Base-by-base conservation (phyloP, 768 basidiomycete species). In the Tephrocybe rancida region DNA sequence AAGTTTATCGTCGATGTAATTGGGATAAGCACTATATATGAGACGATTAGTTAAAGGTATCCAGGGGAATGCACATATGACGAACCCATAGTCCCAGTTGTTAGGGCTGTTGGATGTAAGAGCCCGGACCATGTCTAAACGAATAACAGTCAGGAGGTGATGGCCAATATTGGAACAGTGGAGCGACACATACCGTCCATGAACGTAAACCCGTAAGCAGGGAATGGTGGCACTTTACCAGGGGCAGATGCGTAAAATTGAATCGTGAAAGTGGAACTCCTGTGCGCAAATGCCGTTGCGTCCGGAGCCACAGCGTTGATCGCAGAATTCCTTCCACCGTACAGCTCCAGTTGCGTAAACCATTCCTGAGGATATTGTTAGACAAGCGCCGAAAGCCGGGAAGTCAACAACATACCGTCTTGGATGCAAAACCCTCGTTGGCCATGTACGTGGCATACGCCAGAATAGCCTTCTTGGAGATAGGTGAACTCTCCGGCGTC, bases 211-310 rank as follows among this genome's bases (percentile, higher is more conserved):
- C 79, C 82, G 13, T 65, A 63, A 3, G 57, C 44, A 1, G 82
- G 81, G 63, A 71, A 82, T 0, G 78, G 79, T 2, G 77, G 74
- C 0, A 55, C 48, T 8, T 62, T 57, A 44, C 62, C 69, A 0
- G 58, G 46, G 5, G 76, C 71, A 0, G 76, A 78, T 0, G 77
- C 78, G 58, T 84, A 82, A 51, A 82, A 65, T 60, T 83, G 81
- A 50, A 82, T 70, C 3, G 72, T 75, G 47, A 80, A 80, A 35
- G 77, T 60, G 1, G 75, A 71, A 53, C 64, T 66, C 19, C 82
- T 69, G 50, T 77, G 73, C 0, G 68, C 72, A 55, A 81, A 84
- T 0, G 82, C 73, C 0, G 79, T 80, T 1, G 70, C 71, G 37
- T 72, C 60, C 7, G 64, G 34, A 7, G 72, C 54, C 3, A 80